phyloP scores from a whole-genome alignment of 2,329 filamentous ascomycete genomes.

The Fusarium staphyleae region DNA sequence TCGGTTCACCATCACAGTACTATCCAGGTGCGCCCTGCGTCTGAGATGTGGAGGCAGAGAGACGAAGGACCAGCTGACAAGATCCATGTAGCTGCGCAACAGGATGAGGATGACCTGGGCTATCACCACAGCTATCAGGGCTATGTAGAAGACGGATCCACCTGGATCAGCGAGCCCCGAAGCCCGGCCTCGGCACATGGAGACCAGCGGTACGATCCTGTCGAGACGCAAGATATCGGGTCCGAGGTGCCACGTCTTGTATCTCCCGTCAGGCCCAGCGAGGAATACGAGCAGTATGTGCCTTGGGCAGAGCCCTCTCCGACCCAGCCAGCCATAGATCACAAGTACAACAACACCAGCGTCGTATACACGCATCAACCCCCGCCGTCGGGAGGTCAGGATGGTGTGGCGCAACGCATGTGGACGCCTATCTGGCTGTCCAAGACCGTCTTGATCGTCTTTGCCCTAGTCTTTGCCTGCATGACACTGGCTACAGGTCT shows the following conservation, averaged over 20 bases:
- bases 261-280: constrained; percentile 10
- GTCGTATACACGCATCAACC: constrained; percentile 1
- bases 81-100: constrained; percentile 3
- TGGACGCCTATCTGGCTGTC: constrained; percentile 35
- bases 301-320: constrained; percentile 8
- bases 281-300: constrained; percentile 17
- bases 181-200: constrained; percentile 14
- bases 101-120: constrained; percentile 22
- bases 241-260: constrained; percentile 2
- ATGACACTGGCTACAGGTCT: constrained; percentile 33
- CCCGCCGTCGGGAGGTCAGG: constrained; percentile 3
- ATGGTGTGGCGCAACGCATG: constrained; percentile 20
- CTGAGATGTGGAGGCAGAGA: not conserved
- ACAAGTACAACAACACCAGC: constrained; percentile 8
- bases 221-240: constrained; percentile 14
- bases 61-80: not conserved
- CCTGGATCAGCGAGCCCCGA: constrained; percentile 6
- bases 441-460: constrained; percentile 27
- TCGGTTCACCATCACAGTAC: constrained; percentile 11
- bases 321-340: not conserved
- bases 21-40: constrained; percentile 18
- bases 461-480: constrained; percentile 26
- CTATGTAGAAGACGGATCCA: constrained; percentile 9
- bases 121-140: constrained; percentile 1
- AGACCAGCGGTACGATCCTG: constrained; percentile 20